phyloP scores from a whole-genome alignment of 768 basidiomycete species.

The Panellus pusillus region DNA sequence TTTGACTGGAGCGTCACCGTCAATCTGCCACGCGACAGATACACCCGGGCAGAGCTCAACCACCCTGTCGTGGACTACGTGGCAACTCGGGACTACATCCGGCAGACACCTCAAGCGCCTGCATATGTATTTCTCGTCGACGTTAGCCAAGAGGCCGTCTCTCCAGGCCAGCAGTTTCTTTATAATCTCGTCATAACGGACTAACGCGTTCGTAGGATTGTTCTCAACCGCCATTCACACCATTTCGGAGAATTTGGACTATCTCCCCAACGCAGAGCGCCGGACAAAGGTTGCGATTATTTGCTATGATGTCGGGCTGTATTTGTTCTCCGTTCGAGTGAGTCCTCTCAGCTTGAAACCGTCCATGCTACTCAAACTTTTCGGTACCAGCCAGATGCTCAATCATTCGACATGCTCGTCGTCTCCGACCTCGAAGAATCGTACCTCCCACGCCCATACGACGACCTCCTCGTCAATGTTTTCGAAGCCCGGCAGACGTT shows the following conservation, averaged over 20 bases:
- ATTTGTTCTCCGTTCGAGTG: conserved; percentile 63
- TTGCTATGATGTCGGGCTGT: conserved; percentile 57
- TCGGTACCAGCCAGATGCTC: neutral
- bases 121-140: conserved; percentile 70
- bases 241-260: conserved; percentile 63
- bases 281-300: conserved; percentile 63
- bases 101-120: conserved; percentile 61
- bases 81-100: conserved; percentile 70
- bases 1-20: conserved; percentile 64
- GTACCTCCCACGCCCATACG: conserved; percentile 56
- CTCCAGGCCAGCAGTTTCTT: conserved; percentile 44
- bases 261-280: conserved; percentile 61
- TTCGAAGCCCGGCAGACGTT: conserved; percentile 51
- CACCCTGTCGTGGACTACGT: conserved; percentile 62
- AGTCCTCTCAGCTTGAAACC: neutral
- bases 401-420: conserved; percentile 54
- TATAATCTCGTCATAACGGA: neutral
- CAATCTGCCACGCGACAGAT: conserved; percentile 60
- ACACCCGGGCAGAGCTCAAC: conserved; percentile 55
- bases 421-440: conserved; percentile 67
- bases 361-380: neutral
- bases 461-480: conserved; percentile 62
- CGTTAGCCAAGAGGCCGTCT: conserved; percentile 58
- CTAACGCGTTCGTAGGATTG: conserved; percentile 39
- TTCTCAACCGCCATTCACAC: conserved; percentile 66